Conservation (phyloP, 31 red algal genomes). For the Odonthalia washingtoniensis region DNA sequence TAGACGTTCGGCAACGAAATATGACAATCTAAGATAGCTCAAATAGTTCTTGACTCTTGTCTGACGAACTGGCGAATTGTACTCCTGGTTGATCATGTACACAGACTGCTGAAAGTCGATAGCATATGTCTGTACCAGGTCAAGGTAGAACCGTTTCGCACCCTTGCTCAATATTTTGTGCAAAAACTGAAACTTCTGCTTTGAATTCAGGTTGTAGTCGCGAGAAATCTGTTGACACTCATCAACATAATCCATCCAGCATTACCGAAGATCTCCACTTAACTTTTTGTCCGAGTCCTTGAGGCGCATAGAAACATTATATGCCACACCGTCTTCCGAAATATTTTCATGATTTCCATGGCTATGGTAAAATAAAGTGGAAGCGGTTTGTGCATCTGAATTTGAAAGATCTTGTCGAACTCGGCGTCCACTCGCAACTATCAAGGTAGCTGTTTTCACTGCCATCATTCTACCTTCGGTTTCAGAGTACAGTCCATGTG, state of each 20-base stretch:
- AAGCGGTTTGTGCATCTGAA: not conserved
- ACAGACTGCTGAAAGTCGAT: not conserved
- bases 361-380: not conserved
- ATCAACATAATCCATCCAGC: constrained; percentile 26
- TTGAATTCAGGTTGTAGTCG: not conserved
- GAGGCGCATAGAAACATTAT: not conserved
- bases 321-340: not conserved
- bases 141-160: constrained; percentile 32
- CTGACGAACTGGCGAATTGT: constrained; percentile 23
- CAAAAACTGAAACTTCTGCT: constrained; percentile 13
- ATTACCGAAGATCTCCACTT: constrained; percentile 1
- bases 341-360: not conserved
- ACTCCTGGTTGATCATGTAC: constrained; percentile 27
- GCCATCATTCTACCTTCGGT: not conserved
- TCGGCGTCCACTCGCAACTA: not conserved
- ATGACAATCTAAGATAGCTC: not conserved
- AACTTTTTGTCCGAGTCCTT: constrained; percentile 16
- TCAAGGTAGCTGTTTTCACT: not conserved
- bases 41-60: not conserved
- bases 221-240: too few species aligned
- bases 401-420: too few species aligned
- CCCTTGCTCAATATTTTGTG: constrained; percentile 15
- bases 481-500: not conserved
- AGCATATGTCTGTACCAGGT: not conserved
- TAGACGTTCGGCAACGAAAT: not conserved